Evolutionary conservation across 2,329 filamentous ascomycete species (phyloP).

Genomic region (Trichoderma sp.): DNA sequence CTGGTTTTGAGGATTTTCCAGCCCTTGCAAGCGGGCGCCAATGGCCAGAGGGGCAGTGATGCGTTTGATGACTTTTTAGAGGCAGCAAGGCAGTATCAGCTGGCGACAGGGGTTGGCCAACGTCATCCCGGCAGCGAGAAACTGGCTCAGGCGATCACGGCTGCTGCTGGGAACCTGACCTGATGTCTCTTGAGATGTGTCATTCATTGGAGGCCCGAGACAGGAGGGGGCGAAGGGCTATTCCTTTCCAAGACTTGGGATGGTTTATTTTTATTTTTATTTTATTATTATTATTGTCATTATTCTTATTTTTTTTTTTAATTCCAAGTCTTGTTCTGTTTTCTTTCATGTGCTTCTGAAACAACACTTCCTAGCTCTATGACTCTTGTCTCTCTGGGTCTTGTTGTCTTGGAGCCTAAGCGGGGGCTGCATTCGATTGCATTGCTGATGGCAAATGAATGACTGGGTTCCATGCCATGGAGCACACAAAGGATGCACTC

Average conservation of each 20-base stretch:
- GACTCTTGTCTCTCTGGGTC: neutral
- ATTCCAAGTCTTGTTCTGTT: neutral
- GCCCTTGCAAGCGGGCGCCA: constrained; percentile 14
- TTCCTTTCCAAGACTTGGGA: too few relatives aligned
- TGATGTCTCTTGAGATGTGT: constrained; percentile 12
- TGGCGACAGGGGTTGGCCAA: constrained; percentile 17
- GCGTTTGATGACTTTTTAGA: constrained; percentile 1
- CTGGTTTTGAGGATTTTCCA: constrained; percentile 16
- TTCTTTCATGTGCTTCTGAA: neutral
- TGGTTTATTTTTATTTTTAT: neutral
- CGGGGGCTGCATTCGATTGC: neutral
- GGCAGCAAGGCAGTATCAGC: constrained; percentile 22
- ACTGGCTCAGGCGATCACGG: constrained; percentile 14
- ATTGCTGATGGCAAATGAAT: neutral
- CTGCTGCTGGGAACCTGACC: constrained; percentile 8
- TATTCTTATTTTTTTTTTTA: too few relatives aligned
- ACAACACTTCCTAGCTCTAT: neutral
- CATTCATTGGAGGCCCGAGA: constrained; percentile 9
- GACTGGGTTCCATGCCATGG: neutral
- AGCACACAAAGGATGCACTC: neutral
- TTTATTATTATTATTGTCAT: too few relatives aligned
- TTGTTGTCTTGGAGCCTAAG: constrained; percentile 8
- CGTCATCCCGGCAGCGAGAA: constrained; percentile 14
- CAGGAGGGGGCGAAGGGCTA: too few relatives aligned
- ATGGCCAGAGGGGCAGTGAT: constrained; percentile 17